phyloP scores from a whole-genome alignment of 768 basidiomycete species.

The Sporobolomyces phaffii region DNA sequence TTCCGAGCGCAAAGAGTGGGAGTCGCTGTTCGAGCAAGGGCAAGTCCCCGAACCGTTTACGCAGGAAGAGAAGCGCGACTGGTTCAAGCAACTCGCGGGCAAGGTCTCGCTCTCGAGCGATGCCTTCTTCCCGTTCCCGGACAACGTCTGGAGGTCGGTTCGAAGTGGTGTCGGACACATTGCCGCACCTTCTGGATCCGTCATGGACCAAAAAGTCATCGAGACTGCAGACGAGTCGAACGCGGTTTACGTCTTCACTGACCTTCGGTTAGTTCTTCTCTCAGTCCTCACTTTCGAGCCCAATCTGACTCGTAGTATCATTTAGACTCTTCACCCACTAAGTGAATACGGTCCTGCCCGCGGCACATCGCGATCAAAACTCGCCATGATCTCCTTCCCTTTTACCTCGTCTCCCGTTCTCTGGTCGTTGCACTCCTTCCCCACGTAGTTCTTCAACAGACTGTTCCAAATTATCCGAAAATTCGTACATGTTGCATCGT shows the following conservation, averaged over 20 bases:
- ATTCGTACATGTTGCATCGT: background rate
- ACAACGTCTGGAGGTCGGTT: conserved; percentile 88
- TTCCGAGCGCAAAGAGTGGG: conserved; percentile 86
- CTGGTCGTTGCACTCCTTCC: background rate
- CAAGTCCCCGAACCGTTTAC: conserved; percentile 59
- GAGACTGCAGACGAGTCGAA: conserved; percentile 89
- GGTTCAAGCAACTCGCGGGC: conserved; percentile 61
- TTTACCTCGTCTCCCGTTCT: background rate
- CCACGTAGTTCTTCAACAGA: conserved; percentile 17
- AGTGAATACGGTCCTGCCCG: background rate
- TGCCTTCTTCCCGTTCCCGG: conserved; percentile 99
- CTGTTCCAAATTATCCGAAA: background rate
- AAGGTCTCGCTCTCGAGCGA: conserved; percentile 91
- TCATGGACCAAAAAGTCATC: conserved; percentile 96
- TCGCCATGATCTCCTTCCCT: background rate
- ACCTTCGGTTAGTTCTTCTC: conserved; percentile 48
- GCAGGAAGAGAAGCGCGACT: conserved; percentile 65
- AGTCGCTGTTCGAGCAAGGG: conserved; percentile 66
- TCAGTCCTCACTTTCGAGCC: background rate
- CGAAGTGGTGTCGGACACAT: conserved; percentile 89
- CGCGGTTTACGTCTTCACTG: conserved; percentile 86
- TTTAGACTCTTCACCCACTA: conserved; percentile 40
- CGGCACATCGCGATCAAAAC: background rate
- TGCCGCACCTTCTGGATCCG: conserved; percentile 68
- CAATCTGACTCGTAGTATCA: no score